phyloP scores from a whole-genome alignment of 208 protist species.

The Acanthamoeba royreba region DNA sequence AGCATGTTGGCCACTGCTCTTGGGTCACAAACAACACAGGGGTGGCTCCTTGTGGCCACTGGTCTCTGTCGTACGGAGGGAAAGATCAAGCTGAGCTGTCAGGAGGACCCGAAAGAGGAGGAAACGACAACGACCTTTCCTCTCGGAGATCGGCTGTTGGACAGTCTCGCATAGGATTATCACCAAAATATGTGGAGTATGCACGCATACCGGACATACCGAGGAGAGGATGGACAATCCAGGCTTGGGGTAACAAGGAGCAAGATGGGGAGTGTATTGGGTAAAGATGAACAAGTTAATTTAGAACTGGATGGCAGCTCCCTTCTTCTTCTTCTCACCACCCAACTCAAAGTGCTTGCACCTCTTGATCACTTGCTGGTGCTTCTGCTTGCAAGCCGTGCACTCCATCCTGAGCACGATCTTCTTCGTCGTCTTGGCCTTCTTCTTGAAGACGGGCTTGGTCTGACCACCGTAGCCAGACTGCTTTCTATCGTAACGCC shows the following conservation, averaged over 20 bases:
- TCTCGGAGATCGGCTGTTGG: no score
- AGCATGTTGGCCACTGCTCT: background rate
- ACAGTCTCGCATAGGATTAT: no score
- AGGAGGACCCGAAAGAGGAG: no score
- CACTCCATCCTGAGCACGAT: slow-evolving; percentile 98
- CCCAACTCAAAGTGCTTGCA: slow-evolving; percentile 99
- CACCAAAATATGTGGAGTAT: no score
- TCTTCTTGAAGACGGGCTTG: slow-evolving; percentile 99
- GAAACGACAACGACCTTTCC: no score
- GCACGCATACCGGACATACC: no score
- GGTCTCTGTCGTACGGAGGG: no score
- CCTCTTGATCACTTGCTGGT: slow-evolving; percentile 94
- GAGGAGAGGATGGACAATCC: background rate
- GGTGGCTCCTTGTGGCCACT: no score
- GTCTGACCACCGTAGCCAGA: slow-evolving; percentile 99
- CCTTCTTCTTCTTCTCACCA: slow-evolving; percentile 86
- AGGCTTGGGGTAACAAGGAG: background rate
- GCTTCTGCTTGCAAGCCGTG: slow-evolving; percentile 93
- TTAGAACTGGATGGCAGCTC: slow-evolving; percentile 54
- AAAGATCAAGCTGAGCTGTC: no score
- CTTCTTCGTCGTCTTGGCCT: slow-evolving; percentile 99
- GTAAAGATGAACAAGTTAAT: background rate
- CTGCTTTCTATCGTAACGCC: slow-evolving; percentile 99
- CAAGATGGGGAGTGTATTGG: no score
- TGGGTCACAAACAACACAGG: background rate